These are phyloP conservation scores for Raffaelea arxii DNA, from an alignment of 2,329 filamentous ascomycete species.

Conservation along the genomic window DNA sequence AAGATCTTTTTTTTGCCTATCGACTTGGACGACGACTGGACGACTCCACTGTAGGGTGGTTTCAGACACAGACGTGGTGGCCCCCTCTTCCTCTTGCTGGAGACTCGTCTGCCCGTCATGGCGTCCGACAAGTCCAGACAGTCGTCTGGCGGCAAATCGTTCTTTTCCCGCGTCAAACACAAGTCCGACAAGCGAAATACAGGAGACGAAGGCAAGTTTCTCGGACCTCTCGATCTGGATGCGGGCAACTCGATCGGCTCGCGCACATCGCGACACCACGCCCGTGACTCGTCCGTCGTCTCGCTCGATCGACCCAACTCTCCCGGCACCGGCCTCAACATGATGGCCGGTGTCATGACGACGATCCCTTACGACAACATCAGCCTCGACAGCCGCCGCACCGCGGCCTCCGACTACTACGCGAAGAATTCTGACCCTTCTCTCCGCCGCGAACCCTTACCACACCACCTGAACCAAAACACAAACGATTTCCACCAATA, in stretches of 20 bases:
- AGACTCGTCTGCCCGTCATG: constrained; percentile 29
- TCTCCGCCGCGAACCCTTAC: constrained; percentile 60
- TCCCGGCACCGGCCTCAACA: constrained; percentile 57
- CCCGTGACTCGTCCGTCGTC: constrained; percentile 60
- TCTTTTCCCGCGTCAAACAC: constrained; percentile 86
- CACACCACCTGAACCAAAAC: constrained; percentile 74
- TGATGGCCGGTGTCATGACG: constrained; percentile 73
- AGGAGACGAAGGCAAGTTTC: constrained; percentile 48
- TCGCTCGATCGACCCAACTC: constrained; percentile 61
- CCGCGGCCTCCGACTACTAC: constrained; percentile 20
- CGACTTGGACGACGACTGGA: too few relatives aligned
- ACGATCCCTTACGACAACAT: constrained; percentile 78
- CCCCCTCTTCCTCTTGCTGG: neutral
- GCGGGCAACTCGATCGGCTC: constrained; percentile 53
- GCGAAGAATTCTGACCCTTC: constrained; percentile 45
- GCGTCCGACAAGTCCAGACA: constrained; percentile 66
- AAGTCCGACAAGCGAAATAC: constrained; percentile 56
- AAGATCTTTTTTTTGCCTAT: too few relatives aligned
- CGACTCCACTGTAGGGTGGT: neutral
- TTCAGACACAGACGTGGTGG: too few relatives aligned
- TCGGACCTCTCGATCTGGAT: constrained; percentile 47
- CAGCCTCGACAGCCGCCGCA: constrained; percentile 54
- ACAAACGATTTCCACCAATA: constrained; percentile 83
- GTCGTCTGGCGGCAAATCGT: constrained; percentile 57
- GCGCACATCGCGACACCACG: constrained; percentile 67